Evolutionary conservation across 2,329 filamentous ascomycete species (phyloP).

Genomic region (Geoglossum cookeanum): DNA sequence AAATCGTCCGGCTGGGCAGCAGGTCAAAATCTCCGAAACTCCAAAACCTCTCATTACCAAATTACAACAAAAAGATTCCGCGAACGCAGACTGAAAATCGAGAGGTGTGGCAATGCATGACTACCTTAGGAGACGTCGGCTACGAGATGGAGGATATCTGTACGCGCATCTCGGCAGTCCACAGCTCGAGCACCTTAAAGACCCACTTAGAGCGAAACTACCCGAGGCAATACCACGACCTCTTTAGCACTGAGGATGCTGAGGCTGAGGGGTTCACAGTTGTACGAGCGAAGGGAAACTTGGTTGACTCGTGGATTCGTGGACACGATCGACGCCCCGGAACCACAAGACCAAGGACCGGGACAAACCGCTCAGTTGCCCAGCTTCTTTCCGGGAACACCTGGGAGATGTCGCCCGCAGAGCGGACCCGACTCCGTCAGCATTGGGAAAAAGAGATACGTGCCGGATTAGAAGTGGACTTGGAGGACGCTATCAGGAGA

Average conservation of each 20-base stretch:
- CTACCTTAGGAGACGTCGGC: background rate
- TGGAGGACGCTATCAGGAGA: background rate
- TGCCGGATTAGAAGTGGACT: background rate
- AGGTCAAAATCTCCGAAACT: conserved; percentile 3
- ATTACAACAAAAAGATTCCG: background rate
- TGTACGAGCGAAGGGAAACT: background rate
- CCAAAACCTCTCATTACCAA: background rate
- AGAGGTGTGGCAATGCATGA: conserved; percentile 5
- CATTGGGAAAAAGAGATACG: conserved; percentile 3
- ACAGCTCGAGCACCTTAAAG: conserved; percentile 6
- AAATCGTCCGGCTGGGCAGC: conserved; percentile 2
- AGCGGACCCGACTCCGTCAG: conserved; percentile 8
- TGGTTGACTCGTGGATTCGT: background rate
- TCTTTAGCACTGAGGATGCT: conserved; percentile 6
- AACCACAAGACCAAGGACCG: background rate
- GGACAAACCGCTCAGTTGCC: conserved; percentile 1
- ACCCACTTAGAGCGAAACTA: conserved; percentile 10
- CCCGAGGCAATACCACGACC: conserved; percentile 7
- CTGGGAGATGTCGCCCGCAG: conserved; percentile 11
- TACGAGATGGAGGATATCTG: conserved; percentile 4
- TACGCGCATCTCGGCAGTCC: conserved; percentile 4
- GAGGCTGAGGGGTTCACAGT: conserved; percentile 12
- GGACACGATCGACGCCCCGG: background rate
- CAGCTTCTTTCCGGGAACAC: conserved; percentile 7
- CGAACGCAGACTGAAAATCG: conserved; percentile 17